A percentile compares a stretch with the other conserved stretches of the same genome.
phyloP scores from a whole-genome alignment of 208 protist species.

The Endotrypanum monterogeii region DNA sequence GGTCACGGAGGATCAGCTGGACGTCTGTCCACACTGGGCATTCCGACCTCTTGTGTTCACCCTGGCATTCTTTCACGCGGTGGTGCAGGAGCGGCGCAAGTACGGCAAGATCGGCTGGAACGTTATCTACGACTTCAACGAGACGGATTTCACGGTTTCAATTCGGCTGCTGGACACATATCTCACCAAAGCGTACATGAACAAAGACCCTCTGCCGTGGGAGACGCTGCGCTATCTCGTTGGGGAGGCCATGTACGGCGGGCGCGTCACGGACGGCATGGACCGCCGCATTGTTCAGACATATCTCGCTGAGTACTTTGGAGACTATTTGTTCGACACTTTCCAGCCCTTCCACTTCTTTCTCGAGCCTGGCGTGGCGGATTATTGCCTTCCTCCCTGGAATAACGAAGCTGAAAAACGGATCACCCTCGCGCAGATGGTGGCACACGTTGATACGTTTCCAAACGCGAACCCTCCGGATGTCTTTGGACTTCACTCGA shows the following conservation, averaged over 20 bases:
- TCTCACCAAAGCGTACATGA: constrained; percentile 95
- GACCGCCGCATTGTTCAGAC: constrained; percentile 98
- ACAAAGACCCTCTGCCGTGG: constrained; percentile 97
- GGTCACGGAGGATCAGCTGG: constrained; percentile 95
- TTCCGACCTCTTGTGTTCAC: constrained; percentile 98
- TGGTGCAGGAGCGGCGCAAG: constrained; percentile 98
- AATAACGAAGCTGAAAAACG: constrained; percentile 68
- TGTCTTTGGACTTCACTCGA: constrained; percentile 98
- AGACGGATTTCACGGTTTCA: constrained; percentile 98
- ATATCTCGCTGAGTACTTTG: constrained; percentile 99
- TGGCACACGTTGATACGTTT: constrained; percentile 92
- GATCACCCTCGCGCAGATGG: constrained; percentile 87
- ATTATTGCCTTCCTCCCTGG: constrained; percentile 93
- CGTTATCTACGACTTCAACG: constrained; percentile 99
- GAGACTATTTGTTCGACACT: constrained; percentile 99
- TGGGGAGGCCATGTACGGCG: constrained; percentile 99
- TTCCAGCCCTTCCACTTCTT: constrained; percentile 99
- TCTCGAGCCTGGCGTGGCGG: constrained; percentile 65
- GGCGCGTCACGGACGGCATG: constrained; percentile 97
- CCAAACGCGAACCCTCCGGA: constrained; percentile 95
- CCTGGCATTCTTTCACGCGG: constrained; percentile 98
- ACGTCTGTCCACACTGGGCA: constrained; percentile 93
- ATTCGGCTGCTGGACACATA: constrained; percentile 97
- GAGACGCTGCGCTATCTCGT: constrained; percentile 98
- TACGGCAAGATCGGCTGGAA: constrained; percentile 99